Percentiles rank a stretch among this genome's conserved stretches.
phyloP scores from a whole-genome alignment of 2,329 filamentous ascomycete species.

The Coniella vitis region DNA sequence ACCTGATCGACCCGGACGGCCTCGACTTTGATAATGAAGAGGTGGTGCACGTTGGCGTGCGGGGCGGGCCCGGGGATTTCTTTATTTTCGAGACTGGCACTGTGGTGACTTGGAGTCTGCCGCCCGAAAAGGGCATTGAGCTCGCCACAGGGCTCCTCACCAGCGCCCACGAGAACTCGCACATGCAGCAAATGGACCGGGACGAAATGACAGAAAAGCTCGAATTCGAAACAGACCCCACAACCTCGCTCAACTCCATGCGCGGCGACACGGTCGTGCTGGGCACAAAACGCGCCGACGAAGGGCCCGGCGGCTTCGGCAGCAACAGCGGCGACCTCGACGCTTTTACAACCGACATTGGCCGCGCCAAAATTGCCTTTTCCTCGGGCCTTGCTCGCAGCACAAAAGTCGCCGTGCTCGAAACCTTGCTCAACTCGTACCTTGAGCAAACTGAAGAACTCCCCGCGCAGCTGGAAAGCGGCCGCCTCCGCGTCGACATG shows the following conservation, averaged over 20 bases:
- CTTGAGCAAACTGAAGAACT: conserved; percentile 82
- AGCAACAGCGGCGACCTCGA: conserved; percentile 26
- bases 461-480: conserved; percentile 64
- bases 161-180: conserved; percentile 68
- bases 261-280: conserved; percentile 84
- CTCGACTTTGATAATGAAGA: conserved; percentile 55
- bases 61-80: conserved; percentile 67
- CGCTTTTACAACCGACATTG: conserved; percentile 35
- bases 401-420: conserved; percentile 88
- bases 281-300: conserved; percentile 59
- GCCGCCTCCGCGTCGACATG: conserved; percentile 40
- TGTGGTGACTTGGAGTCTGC: conserved; percentile 84
- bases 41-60: conserved; percentile 55
- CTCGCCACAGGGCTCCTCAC: conserved; percentile 67
- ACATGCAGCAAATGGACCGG: conserved; percentile 66
- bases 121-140: conserved; percentile 63
- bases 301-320: conserved; percentile 28
- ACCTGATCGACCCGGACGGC: conserved; percentile 54
- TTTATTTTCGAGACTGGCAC: conserved; percentile 96
- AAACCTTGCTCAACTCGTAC: conserved; percentile 74
- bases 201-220: conserved; percentile 58
- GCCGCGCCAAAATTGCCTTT: conserved; percentile 80
- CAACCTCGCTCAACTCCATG: conserved; percentile 67
- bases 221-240: conserved; percentile 72
- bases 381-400: conserved; percentile 88